Base-by-base conservation (phyloP, 75 land plant genomes). In the Picea glauca region DNA sequence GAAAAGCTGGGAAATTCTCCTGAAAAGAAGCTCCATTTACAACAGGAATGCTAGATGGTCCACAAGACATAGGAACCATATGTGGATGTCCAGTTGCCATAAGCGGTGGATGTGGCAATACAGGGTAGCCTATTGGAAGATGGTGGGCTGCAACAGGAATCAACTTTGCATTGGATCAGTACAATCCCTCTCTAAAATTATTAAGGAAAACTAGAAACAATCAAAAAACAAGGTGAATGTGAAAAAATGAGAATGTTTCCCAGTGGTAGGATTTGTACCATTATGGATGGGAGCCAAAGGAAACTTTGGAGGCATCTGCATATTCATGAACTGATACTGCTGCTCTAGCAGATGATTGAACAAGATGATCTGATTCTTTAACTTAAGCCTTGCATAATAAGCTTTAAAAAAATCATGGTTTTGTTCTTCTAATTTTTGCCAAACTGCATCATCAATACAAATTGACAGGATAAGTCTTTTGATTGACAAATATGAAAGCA, bases 121-220 rank as follows among this genome's bases (percentile, higher is more conserved):
- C 91, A 60, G 98, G 96, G 63, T 96, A 96, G 58, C 98, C 98
- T 86, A 94, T 92, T 8, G 96, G 98, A 65, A 90, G 77, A 77
- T 89, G 91, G 81, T 91, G 92, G 77, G 89, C 98, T 94, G 91
- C 84, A 86, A 82, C 86, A 82, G 80, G 9, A 63, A 76, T 30
- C 77, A 60, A 60, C 62, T 59, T 76, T 58, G 21, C 33, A 62
- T 20, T 26, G 35, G 33, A 76, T 76, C 13, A 58, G 33, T 67
- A 43, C 74, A 70, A 43, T 43, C 13, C 74, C 9, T 50, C 56
- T 26, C 15, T 15, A 14, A 23, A 58, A 6, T 64, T 31, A 14
- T 59, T 32, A 56, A 76, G 26, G 18, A 56, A 26, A 30, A 54
- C 11, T 76, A 77, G 80, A 50, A 86, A 87, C 79, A 84, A 79